Base-by-base conservation (phyloP, 495 filamentous ascomycete genomes). In the Letharia lupina region DNA sequence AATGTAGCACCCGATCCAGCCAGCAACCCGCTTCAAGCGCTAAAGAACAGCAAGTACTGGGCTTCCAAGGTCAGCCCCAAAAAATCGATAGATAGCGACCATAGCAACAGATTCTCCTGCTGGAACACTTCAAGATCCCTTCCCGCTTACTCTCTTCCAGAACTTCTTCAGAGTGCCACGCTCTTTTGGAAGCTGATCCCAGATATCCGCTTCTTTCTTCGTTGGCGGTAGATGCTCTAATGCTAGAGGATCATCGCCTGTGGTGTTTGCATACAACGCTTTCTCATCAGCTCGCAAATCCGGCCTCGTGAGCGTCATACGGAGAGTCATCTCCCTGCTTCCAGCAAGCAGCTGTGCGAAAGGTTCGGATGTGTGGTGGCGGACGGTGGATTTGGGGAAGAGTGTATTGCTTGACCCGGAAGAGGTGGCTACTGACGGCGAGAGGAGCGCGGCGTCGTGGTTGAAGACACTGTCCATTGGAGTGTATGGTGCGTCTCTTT, bases 301-400 rank as follows among this genome's bases (percentile, higher is more conserved):
- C 0, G 92, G 91, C 60, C 91, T 82, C 31, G 93, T 97, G 61
- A 96, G 82, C 9, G 93, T 96, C 91, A 97, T 95, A 44, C 90
- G 89, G 54, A 97, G 76, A 18, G 93, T 96, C 93, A 96, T 96
- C 75, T 96, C 93, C 23, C 93, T 86, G 48, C 82, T 87, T 57
- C 82, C 82, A 37, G 81, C 78, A 44, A 81, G 76, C 13, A 78
- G 77, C 65, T 86, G 84, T n/a, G 80, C 76, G 40, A 69, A 86
- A 56, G 67, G 71, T 40, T 63, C 65, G 0, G 62, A 57, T 31
- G 45, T 59, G 15, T 65, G 23, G 31, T 62, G 62, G 35, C 65
- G 61, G 58, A 67, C 8, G 12, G 42, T 41, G 23, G 66, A 65
- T 48, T 67, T 68, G 15, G 58, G 64, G 11, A 40, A 65, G 13